Evolutionary conservation across 306 rosid species (phyloP).

Genomic region (Pueraria montana): DNA sequence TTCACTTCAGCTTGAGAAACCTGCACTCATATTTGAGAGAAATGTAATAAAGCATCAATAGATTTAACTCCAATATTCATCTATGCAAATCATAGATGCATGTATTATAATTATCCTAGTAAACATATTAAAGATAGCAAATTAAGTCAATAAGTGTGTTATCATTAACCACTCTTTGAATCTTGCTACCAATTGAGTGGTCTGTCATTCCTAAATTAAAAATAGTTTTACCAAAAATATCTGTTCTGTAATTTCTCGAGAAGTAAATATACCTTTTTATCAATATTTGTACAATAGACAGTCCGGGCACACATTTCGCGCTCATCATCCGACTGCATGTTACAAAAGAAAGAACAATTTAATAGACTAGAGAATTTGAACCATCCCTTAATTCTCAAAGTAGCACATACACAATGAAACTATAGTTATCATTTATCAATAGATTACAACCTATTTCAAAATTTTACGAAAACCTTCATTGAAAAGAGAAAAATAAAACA

Average conservation of each 20-base stretch:
- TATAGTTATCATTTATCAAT: not conserved
- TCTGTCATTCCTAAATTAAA: slow-evolving; percentile 13
- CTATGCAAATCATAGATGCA: not conserved
- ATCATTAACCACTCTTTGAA: slow-evolving; percentile 16
- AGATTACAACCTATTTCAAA: not conserved
- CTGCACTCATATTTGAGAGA: slow-evolving; percentile 54
- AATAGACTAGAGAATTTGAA: slow-evolving; percentile 18
- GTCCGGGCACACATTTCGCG: slow-evolving; percentile 98
- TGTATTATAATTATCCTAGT: not conserved
- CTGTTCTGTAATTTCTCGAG: not conserved
- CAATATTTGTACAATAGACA: slow-evolving; percentile 96
- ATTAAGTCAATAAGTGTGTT: not conserved
- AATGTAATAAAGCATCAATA: slow-evolving; percentile 27
- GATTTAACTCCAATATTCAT: slow-evolving; percentile 28
- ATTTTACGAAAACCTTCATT: not conserved
- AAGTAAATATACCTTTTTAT: slow-evolving; percentile 73
- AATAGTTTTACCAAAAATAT: not conserved
- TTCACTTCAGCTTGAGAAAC: slow-evolving; percentile 94
- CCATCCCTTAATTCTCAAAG: not conserved
- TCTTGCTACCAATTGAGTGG: slow-evolving; percentile 7
- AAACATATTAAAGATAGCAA: not conserved
- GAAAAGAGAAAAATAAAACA: slow-evolving; percentile 19
- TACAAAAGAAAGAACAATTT: slow-evolving; percentile 41
- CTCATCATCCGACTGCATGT: slow-evolving; percentile 90
- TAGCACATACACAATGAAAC: slow-evolving; percentile 11